These are phyloP conservation scores for Trichomonas vaginalis DNA, from an alignment of 208 protist species.

Conservation along the genomic window DNA sequence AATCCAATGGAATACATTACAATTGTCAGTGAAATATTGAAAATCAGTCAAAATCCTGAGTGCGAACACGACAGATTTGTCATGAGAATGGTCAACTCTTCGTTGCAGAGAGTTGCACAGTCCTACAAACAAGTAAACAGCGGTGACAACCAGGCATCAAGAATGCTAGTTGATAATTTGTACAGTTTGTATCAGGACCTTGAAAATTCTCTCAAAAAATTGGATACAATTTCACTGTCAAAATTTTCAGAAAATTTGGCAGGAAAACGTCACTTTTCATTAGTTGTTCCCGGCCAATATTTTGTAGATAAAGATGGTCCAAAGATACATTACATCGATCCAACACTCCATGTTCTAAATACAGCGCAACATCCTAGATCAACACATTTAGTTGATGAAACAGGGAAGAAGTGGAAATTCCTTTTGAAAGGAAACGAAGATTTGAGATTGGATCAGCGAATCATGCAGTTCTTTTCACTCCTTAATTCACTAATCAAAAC, in stretches of 20 bases:
- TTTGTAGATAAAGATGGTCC: neutral
- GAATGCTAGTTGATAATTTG: neutral
- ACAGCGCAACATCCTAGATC: neutral
- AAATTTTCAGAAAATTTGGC: neutral
- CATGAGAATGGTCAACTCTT: neutral
- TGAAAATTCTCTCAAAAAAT: neutral
- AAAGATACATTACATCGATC: neutral
- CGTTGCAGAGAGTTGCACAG: neutral
- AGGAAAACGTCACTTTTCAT: neutral
- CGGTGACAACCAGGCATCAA: neutral
- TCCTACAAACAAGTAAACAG: neutral
- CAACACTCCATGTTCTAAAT: neutral
- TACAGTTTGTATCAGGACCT: neutral
- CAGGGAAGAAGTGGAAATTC: neutral
- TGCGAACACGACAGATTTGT: neutral
- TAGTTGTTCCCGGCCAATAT: neutral
- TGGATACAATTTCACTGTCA: neutral
- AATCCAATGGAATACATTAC: neutral
- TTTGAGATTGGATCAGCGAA: neutral
- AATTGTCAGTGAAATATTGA: neutral
- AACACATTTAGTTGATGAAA: neutral
- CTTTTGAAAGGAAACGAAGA: constrained; percentile 23
- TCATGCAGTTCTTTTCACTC: constrained; percentile 12
- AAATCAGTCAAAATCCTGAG: neutral
- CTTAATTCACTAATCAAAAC: neutral